Base-by-base conservation (phyloP, 2,329 filamentous ascomycete species). In the Rutstroemia sydowiana region DNA sequence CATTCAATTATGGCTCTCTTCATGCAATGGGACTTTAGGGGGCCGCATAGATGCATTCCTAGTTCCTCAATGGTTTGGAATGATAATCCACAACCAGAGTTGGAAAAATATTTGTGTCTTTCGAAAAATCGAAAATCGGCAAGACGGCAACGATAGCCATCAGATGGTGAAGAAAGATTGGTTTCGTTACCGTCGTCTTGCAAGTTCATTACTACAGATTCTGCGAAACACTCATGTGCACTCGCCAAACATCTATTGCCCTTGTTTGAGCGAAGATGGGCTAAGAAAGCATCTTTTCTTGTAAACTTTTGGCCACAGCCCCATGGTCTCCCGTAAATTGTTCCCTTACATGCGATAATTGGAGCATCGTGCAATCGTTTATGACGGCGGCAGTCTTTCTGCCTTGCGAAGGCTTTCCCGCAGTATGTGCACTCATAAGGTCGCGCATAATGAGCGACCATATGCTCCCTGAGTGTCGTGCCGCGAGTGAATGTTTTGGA, bases 211-310 rank as follows among this genome's bases (percentile, higher is more conserved):
- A n/a, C n/a, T n/a, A n/a, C n/a, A n/a, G n/a, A n/a, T 2, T 2
- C 2, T 11, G 13, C 42, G 5, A 1, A 1, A 4, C 1, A 0
- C 7, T 8, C 30, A 3, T 21, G 2, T n/a, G 5, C 4, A 2
- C 0, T 0, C 6, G 10, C 2, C 5, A 49, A 49, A n/a, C 48
- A 37, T 5, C 1, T 7, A 2, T 8, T 9, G 2, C 16, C 40
- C 7, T 11, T 16, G 3, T 7, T n/a, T 10, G 40, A 28, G 2
- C 13, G 13, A 7, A 37, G 36, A 11, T 45, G 40, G 13, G 18
- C 13, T 16, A 1, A n/a, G 6, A 31, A 11, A 5, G 30, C 6
- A 28, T 50, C 31, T 13, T 10, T 9, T 9, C 40, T 50, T 28
- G n/a, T 5, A 11, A 50, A 50, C 9, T 11, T 3, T 1, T n/a